phyloP scores from a whole-genome alignment of 2,329 filamentous ascomycete species.

The Teratosphaeria pseudoeucalypti region DNA sequence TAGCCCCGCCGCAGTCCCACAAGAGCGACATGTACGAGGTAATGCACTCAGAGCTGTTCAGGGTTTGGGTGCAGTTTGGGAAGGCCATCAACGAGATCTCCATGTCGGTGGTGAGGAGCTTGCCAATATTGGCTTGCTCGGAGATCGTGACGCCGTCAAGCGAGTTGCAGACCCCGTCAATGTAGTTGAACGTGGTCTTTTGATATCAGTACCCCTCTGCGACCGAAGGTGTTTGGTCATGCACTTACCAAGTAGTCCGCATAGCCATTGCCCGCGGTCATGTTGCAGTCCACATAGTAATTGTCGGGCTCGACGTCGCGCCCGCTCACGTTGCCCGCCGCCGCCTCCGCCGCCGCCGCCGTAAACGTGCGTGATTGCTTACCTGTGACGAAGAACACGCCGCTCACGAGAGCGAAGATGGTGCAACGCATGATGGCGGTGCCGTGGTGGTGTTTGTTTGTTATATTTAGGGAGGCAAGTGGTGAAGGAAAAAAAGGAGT shows the following conservation, averaged over 20 bases:
- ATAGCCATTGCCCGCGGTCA: neutral
- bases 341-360: neutral
- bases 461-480: neutral
- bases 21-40: neutral
- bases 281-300: neutral
- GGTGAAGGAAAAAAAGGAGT: neutral
- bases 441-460: neutral
- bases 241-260: neutral
- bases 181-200: neutral
- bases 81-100: neutral
- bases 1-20: neutral
- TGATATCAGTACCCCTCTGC: neutral
- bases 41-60: neutral
- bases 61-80: neutral
- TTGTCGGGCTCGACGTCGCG: neutral
- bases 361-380: neutral
- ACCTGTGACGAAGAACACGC: neutral
- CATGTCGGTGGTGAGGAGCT: neutral
- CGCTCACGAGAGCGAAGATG: neutral
- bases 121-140: neutral
- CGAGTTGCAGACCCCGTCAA: neutral
- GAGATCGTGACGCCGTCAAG: neutral
- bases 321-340: neutral
- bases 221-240: neutral
- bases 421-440: neutral